Evolutionary conservation across 345 rosid genomes (phyloP).

Genomic region (Citrus australasica): DNA sequence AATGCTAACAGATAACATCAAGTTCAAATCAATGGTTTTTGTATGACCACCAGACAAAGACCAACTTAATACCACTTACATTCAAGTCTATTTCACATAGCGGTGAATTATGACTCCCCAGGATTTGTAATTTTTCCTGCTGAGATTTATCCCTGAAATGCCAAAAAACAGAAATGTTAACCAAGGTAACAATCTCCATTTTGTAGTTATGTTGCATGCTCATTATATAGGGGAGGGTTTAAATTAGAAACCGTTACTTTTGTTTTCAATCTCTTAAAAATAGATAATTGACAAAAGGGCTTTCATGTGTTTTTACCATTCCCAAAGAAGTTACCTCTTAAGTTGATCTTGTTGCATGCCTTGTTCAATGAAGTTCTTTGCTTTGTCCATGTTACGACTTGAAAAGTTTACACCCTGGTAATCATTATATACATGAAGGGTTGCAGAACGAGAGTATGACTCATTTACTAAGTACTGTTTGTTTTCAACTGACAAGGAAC

Average conservation of each 20-base stretch:
- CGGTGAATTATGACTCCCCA: conserved; percentile 59
- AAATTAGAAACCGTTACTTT: not conserved
- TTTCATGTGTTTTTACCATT: not conserved
- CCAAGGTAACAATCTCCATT: not conserved
- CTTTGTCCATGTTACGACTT: conserved; percentile 28
- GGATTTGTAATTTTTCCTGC: conserved; percentile 52
- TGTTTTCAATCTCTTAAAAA: not conserved
- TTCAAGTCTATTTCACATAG: conserved; percentile 66
- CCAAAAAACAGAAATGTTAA: conserved; percentile 20
- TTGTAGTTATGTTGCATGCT: no score
- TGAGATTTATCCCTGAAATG: conserved; percentile 69
- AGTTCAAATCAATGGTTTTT: not conserved
- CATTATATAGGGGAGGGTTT: not conserved
- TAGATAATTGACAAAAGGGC: not conserved
- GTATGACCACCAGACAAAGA: not conserved
- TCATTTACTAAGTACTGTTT: conserved; percentile 48
- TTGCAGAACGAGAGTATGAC: conserved; percentile 52
- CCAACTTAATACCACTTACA: conserved; percentile 40
- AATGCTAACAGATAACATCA: not conserved
- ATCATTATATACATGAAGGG: conserved; percentile 39
- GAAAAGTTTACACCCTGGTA: conserved; percentile 28
- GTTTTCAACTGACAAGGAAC: conserved; percentile 88
- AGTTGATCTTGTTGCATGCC: conserved; percentile 54
- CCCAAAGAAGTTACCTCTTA: conserved; percentile 47
- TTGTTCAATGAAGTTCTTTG: conserved; percentile 37